These are phyloP conservation scores for Dryas drummondii DNA, from an alignment of 306 rosid species.

Conservation along the genomic window DNA sequence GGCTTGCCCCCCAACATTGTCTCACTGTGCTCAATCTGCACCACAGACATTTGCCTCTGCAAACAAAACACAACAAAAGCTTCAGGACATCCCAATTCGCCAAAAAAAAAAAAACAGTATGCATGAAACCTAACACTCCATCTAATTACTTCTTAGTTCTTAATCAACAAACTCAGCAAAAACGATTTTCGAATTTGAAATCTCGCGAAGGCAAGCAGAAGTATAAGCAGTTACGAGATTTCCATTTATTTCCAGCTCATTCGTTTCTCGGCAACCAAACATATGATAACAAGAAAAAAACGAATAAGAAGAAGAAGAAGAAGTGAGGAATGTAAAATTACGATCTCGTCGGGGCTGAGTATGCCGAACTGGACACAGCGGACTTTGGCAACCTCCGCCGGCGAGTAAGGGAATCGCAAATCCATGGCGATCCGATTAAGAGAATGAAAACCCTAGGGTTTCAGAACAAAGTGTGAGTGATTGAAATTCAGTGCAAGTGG, in stretches of 20 bases:
- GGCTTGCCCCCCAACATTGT: conserved; percentile 93
- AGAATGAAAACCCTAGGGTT: conserved; percentile 31
- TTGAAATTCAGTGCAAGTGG: conserved; percentile 5
- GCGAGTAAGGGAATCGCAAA: conserved; percentile 88
- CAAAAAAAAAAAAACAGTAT: not conserved
- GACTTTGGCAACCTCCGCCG: conserved; percentile 97
- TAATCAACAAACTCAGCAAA: not conserved
- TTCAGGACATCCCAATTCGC: conserved; percentile 5
- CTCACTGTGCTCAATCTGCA: conserved; percentile 90
- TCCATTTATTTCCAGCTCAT: not conserved
- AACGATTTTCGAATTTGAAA: not conserved
- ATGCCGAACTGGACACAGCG: conserved; percentile 91
- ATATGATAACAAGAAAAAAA: not conserved
- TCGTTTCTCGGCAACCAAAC: conserved; percentile 12
- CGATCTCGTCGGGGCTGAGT: conserved; percentile 91
- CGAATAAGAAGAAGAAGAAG: not conserved
- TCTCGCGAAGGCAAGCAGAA: not conserved
- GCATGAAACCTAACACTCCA: not conserved
- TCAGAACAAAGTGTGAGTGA: conserved; percentile 33
- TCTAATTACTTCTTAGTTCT: not conserved
- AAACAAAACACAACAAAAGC: conserved; percentile 18
- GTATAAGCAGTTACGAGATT: not conserved
- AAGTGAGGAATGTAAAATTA: conserved; percentile 34
- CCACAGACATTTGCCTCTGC: conserved; percentile 99
- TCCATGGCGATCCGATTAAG: conserved; percentile 65